Base-by-base conservation (phyloP, 345 rosid species). In the Hypericum androsaemum region DNA sequence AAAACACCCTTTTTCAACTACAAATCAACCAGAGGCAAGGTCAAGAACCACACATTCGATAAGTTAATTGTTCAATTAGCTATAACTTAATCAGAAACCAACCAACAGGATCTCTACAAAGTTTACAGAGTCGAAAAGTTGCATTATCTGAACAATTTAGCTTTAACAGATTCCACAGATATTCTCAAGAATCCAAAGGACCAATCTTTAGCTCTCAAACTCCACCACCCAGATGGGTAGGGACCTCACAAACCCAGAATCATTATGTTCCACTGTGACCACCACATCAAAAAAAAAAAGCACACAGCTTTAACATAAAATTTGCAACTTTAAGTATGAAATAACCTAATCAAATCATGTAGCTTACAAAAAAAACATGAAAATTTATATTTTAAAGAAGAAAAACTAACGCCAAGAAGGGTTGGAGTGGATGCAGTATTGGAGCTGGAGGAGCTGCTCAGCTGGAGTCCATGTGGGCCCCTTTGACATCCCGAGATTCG, bases 351-450 rank as follows among this genome's bases (percentile, higher is more conserved):
- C 10, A 10, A 43, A 38, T 7, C 35, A 36, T 16, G 32, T 6
- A 39, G 39, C 1, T 52, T 11, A 45, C 7, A 42, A 38, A 41
- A 0, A 39, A 41, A 28, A 8, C 9, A 54, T 43, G 15, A 15
- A 44, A 41, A 10, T n/a, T 22, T 22, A 22, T 22, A 22, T 22
- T 47, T 43, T 52, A 10, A 7, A 17, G 14, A 11, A 62, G 47
- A 70, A 72, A 56, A 65, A 85, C 95, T 81, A 56, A 90, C 98
- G 72, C 99, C 97, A 92, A 32, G 88, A 58, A 55, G 99, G 99
- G 56, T 92, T 92, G 59, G 99, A 88, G 67, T 88, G 85, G 95
- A 92, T 92, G 95, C 97, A 92, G 65, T 71, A 92, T 58, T 85
- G 77, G 58, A 92, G 94, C 48, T 85, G 95, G 58, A 68, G 85